phyloP scores from a whole-genome alignment of 441 rosid genomes.

The Omphalea diandra region DNA sequence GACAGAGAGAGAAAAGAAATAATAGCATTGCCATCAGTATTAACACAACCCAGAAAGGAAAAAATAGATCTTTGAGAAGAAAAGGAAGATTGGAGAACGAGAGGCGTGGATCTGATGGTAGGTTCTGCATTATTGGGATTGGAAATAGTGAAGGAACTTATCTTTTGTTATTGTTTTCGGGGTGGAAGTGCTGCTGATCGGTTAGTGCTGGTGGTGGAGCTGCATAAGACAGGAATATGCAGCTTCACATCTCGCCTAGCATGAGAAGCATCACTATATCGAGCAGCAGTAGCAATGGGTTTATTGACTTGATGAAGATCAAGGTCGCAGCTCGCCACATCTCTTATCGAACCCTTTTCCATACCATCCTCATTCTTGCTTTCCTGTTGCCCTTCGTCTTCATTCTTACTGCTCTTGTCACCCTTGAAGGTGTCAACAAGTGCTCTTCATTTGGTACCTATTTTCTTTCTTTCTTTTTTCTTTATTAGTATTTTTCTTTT shows the following conservation, averaged over 20 bases:
- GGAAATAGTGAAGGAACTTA: constrained; percentile 12
- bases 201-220: constrained; percentile 46
- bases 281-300: constrained; percentile 74
- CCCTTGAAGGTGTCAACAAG: constrained; percentile 99
- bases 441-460: constrained; percentile 95
- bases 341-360: constrained; percentile 95
- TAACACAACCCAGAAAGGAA: constrained; percentile 27
- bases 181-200: constrained; percentile 25
- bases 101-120: constrained; percentile 72
- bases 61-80: constrained; percentile 26
- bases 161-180: constrained; percentile 6
- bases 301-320: constrained; percentile 99
- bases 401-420: constrained; percentile 94
- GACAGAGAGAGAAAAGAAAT: constrained; percentile 24
- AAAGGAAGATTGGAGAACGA: constrained; percentile 23
- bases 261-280: constrained; percentile 99
- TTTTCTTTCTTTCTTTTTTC: neutral
- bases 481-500: neutral
- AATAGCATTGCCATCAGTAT: constrained; percentile 1
- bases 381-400: constrained; percentile 97
- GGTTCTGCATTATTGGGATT: constrained; percentile 31
- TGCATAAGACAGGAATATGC: constrained; percentile 80
- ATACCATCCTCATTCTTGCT: constrained; percentile 93
- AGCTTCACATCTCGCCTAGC: constrained; percentile 99
- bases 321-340: constrained; percentile 99